A percentile compares a stretch with the other conserved stretches of the same genome.
Conservation (phyloP, 106 monocot species). For the Platanthera guangdongensis region DNA sequence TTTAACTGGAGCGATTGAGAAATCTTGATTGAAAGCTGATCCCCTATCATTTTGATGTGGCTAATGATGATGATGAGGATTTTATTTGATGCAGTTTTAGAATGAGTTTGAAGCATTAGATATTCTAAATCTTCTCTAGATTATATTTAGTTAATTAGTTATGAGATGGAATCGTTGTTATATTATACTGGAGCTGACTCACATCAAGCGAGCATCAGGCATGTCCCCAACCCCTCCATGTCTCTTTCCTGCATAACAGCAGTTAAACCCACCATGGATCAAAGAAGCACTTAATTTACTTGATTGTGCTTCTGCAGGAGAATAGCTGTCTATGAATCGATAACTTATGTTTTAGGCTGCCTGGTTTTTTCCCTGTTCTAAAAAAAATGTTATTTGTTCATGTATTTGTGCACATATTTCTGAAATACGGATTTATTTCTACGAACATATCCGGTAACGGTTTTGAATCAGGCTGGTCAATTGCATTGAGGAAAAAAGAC, state of each 20-base stretch:
- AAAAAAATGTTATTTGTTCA: too few relatives aligned
- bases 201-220: background rate
- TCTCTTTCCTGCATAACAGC: background rate
- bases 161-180: background rate
- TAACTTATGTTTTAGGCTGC: background rate
- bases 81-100: too few relatives aligned
- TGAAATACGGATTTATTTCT: background rate
- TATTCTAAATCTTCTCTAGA: background rate
- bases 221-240: background rate
- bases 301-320: background rate
- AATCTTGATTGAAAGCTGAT: too few relatives aligned
- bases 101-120: too few relatives aligned
- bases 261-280: background rate
- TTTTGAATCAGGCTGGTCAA: too few relatives aligned
- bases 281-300: background rate
- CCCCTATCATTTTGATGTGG: too few relatives aligned
- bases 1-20: too few relatives aligned
- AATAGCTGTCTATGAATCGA: background rate
- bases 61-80: too few relatives aligned
- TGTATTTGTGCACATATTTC: background rate
- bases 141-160: background rate
- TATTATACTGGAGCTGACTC: background rate
- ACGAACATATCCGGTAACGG: background rate
- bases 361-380: background rate
- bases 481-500: too few relatives aligned